These are phyloP conservation scores for Phaeosphaeria sp. DNA, from an alignment of 2,329 filamentous ascomycete genomes.

Conservation along the genomic window DNA sequence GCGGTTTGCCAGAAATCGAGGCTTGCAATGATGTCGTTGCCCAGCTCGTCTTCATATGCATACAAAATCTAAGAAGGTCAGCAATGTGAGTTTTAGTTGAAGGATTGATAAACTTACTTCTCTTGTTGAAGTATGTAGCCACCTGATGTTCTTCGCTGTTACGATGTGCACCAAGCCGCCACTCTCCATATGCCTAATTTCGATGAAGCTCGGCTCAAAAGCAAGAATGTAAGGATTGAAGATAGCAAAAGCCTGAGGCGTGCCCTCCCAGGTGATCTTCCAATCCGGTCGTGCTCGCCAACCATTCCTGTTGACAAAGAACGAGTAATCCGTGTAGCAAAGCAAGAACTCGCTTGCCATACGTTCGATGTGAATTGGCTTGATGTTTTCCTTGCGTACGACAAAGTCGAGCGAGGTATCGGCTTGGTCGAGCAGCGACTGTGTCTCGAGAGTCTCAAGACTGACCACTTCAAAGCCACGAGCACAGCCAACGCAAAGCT, in stretches of 20 bases:
- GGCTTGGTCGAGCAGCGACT: conserved; percentile 94
- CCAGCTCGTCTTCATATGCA: conserved; percentile 93
- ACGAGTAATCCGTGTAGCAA: conserved; percentile 98
- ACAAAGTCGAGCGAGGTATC: conserved; percentile 99
- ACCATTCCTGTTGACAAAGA: conserved; percentile 98
- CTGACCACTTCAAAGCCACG: conserved; percentile 97
- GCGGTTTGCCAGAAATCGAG: conserved; percentile 86
- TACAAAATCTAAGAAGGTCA: conserved; percentile 78
- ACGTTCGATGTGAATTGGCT: conserved; percentile 95
- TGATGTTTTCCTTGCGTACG: conserved; percentile 88
- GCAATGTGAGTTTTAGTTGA: background rate
- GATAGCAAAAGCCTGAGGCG: conserved; percentile 88
- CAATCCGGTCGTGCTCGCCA: conserved; percentile 96
- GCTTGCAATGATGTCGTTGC: conserved; percentile 91
- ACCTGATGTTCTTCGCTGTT: conserved; percentile 93
- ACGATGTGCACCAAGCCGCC: conserved; percentile 92
- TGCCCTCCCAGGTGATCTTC: conserved; percentile 97
- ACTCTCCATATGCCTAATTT: conserved; percentile 93
- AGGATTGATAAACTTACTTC: conserved; percentile 68
- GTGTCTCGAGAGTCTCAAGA: conserved; percentile 95
- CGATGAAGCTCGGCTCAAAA: conserved; percentile 97
- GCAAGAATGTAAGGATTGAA: conserved; percentile 97
- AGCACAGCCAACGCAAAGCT: conserved; percentile 93
- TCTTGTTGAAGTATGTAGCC: conserved; percentile 95
- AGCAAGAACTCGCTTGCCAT: conserved; percentile 96